Conservation (phyloP, 768 basidiomycete species). For the Lentinula sp. region DNA sequence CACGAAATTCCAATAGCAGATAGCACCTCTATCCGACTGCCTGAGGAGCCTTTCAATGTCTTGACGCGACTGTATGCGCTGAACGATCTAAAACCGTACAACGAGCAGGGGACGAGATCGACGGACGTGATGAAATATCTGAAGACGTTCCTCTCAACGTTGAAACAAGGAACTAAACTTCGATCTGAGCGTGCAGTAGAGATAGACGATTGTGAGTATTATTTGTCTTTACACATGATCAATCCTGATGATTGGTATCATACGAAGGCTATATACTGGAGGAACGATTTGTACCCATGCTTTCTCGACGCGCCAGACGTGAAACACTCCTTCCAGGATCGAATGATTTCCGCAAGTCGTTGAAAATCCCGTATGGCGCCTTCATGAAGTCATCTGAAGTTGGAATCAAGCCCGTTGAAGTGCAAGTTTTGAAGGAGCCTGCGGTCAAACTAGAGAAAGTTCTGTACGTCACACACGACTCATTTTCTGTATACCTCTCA, state of each 20-base stretch:
- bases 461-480: constrained; percentile 30
- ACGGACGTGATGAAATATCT: constrained; percentile 27
- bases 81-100: constrained; percentile 22
- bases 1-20: constrained; percentile 40
- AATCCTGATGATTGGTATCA: not conserved
- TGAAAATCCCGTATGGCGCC: constrained; percentile 17
- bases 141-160: constrained; percentile 13
- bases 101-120: constrained; percentile 38
- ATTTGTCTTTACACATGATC: not conserved
- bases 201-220: constrained; percentile 26
- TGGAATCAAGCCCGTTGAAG: constrained; percentile 9
- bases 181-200: constrained; percentile 32
- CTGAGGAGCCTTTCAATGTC: constrained; percentile 48
- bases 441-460: constrained; percentile 26
- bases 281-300: constrained; percentile 36
- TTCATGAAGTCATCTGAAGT: constrained; percentile 15
- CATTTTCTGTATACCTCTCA: not conserved
- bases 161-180: constrained; percentile 6
- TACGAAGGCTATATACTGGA: constrained; percentile 20
- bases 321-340: constrained; percentile 39
- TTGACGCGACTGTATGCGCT: constrained; percentile 30
- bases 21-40: constrained; percentile 42
- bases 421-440: constrained; percentile 20
- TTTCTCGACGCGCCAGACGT: constrained; percentile 40
- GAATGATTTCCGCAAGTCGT: constrained; percentile 16